phyloP scores from a whole-genome alignment of 148 eudicot genomes.

The Rhododendron molle region DNA sequence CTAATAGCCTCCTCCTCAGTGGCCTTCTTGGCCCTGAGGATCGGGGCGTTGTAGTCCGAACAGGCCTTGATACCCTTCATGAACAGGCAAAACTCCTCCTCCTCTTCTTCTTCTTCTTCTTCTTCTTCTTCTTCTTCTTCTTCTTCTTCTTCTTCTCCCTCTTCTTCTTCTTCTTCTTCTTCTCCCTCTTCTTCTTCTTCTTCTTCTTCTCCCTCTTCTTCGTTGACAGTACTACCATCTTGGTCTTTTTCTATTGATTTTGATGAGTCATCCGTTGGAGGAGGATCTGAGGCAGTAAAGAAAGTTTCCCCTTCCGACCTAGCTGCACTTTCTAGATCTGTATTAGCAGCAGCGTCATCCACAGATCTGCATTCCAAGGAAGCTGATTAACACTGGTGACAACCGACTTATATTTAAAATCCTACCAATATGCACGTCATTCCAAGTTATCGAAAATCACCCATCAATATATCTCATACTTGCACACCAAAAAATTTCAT shows the following conservation, averaged over 20 bases:
- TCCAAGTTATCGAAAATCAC: no score
- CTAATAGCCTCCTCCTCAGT: background rate
- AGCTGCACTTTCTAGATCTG: no score
- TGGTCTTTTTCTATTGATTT: background rate
- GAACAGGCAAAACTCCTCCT: conserved; percentile 61
- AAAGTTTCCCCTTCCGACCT: no score
- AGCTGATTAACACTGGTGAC: no score
- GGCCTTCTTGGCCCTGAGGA: background rate
- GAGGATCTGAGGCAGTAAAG: background rate
- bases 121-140: conserved; percentile 25
- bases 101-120: conserved; percentile 29
- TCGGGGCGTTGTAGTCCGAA: background rate
- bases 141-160: conserved; percentile 28
- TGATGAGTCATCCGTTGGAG: background rate
- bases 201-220: conserved; percentile 15
- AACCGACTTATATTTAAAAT: no score
- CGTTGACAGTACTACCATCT: background rate
- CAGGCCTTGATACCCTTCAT: conserved; percentile 36
- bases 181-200: no score
- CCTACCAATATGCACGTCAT: no score
- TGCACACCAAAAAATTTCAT: no score
- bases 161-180: conserved; percentile 26
- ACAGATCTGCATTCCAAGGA: no score
- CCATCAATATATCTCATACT: no score
- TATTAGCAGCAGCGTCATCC: no score